A percentile compares a stretch with the other conserved stretches of the same genome.
These are phyloP conservation scores for Neurospora sp. DNA, from an alignment of 2,329 filamentous ascomycete genomes.

Conservation along the genomic window DNA sequence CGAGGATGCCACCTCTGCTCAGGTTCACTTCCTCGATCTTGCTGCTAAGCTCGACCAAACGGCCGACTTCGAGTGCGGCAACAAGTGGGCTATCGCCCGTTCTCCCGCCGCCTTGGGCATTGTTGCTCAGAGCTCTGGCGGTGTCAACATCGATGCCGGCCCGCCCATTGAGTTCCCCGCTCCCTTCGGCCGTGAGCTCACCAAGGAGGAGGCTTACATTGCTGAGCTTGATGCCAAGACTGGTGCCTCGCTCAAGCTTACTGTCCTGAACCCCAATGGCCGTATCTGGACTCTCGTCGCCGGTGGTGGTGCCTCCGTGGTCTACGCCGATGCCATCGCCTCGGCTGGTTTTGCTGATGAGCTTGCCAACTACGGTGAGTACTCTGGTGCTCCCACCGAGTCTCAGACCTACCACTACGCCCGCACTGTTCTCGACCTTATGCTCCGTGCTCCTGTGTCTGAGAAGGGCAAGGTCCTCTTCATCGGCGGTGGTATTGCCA, in stretches of 20 bases:
- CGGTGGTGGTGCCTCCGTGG: constrained; percentile 98
- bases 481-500: constrained; percentile 99
- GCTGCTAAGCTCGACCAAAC: constrained; percentile 99
- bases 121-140: constrained; percentile 52
- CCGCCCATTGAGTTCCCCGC: constrained; percentile 98
- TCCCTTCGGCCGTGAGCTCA: constrained; percentile 95
- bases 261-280: constrained; percentile 82
- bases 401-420: constrained; percentile 99
- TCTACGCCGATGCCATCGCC: constrained; percentile 97
- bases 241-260: constrained; percentile 96
- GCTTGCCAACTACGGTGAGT: constrained; percentile 99
- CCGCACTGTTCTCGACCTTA: constrained; percentile 89
- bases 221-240: constrained; percentile 98
- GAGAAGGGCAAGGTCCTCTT: constrained; percentile 97
- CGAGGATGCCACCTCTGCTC: constrained; percentile 78
- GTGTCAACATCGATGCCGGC: constrained; percentile 89
- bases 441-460: constrained; percentile 80
- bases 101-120: constrained; percentile 82
- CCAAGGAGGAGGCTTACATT: constrained; percentile 99
- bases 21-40: constrained; percentile 96
- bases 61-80: constrained; percentile 97
- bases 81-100: constrained; percentile 96
- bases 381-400: constrained; percentile 97
- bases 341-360: constrained; percentile 91
- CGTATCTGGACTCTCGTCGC: constrained; percentile 98